Conservation (phyloP, 2,329 filamentous ascomycete genomes). For the Ploettnerulaceae sp. region DNA sequence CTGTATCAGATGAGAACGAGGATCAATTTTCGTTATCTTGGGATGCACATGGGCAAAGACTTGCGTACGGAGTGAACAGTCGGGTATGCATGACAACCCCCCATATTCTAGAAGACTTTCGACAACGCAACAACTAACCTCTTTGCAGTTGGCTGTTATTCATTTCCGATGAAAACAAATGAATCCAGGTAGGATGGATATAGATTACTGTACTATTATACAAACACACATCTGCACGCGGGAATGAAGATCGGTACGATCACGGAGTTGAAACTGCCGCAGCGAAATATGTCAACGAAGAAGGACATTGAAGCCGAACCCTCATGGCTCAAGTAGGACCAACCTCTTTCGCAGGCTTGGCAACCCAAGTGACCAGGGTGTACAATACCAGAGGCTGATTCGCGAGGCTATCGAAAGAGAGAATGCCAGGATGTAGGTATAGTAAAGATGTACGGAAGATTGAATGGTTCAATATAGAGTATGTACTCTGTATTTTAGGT, state of each 20-base stretch:
- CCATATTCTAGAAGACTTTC: not conserved
- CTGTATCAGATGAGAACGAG: conserved; percentile 45
- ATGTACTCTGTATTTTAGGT: too few species aligned
- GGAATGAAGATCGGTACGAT: too few species aligned
- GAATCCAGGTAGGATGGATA: too few species aligned
- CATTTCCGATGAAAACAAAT: conserved; percentile 26
- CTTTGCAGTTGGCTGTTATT: conserved; percentile 27
- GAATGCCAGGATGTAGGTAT: not conserved
- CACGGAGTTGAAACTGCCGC: too few species aligned
- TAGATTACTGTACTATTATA: too few species aligned
- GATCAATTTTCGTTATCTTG: conserved; percentile 59
- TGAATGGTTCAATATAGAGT: too few species aligned
- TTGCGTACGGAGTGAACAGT: conserved; percentile 60
- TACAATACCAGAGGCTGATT: not conserved
- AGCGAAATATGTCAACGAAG: too few species aligned
- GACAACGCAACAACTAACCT: conserved; percentile 12
- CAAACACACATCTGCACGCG: too few species aligned
- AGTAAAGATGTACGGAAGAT: too few species aligned
- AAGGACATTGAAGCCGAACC: not conserved
- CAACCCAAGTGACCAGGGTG: too few species aligned
- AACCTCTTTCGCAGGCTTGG: too few species aligned
- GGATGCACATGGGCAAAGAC: conserved; percentile 56
- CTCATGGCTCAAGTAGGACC: not conserved
- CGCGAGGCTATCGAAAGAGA: not conserved
- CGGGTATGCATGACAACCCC: conserved; percentile 46